Percentiles rank a stretch among this genome's conserved stretches.
Conservation (phyloP, 495 filamentous ascomycete species). For the Cercophora sp. region DNA sequence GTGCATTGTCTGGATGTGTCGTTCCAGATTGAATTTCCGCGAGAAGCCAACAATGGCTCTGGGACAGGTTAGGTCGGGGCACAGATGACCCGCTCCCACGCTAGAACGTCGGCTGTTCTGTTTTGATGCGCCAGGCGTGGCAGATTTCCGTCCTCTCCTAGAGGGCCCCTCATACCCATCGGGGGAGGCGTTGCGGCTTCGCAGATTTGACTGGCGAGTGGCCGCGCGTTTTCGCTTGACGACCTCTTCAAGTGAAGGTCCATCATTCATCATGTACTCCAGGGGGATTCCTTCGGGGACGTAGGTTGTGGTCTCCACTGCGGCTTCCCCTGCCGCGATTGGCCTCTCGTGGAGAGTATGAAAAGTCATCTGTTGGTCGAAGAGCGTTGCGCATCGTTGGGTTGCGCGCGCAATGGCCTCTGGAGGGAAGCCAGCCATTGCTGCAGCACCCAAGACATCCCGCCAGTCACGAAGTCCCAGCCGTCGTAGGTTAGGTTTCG, state of each 20-base stretch:
- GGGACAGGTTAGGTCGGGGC: constrained; percentile 16
- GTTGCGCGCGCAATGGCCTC: constrained; percentile 60
- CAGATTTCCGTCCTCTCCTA: not conserved
- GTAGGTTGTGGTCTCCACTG: constrained; percentile 24
- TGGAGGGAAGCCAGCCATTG: constrained; percentile 61
- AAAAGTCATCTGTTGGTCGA: constrained; percentile 61
- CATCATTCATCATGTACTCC: constrained; percentile 34
- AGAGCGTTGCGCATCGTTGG: constrained; percentile 65
- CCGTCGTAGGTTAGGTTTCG: constrained; percentile 14
- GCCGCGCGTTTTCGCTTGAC: constrained; percentile 14
- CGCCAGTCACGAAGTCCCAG: constrained; percentile 70
- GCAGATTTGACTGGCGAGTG: constrained; percentile 20
- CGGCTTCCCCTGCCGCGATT: constrained; percentile 8
- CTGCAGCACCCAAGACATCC: constrained; percentile 70
- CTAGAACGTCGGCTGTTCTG: not conserved
- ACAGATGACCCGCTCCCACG: constrained; percentile 4
- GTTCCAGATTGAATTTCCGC: constrained; percentile 14
- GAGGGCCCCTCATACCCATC: not conserved
- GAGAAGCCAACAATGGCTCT: constrained; percentile 16
- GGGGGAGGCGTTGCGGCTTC: not conserved
- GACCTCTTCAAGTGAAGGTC: constrained; percentile 19
- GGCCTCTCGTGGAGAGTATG: constrained; percentile 49
- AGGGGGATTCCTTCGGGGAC: constrained; percentile 28
- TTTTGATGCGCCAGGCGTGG: not conserved
- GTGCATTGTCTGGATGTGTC: constrained; percentile 36